phyloP scores from a whole-genome alignment of 805 yeast genomes.

The Komagataella phaffii region DNA sequence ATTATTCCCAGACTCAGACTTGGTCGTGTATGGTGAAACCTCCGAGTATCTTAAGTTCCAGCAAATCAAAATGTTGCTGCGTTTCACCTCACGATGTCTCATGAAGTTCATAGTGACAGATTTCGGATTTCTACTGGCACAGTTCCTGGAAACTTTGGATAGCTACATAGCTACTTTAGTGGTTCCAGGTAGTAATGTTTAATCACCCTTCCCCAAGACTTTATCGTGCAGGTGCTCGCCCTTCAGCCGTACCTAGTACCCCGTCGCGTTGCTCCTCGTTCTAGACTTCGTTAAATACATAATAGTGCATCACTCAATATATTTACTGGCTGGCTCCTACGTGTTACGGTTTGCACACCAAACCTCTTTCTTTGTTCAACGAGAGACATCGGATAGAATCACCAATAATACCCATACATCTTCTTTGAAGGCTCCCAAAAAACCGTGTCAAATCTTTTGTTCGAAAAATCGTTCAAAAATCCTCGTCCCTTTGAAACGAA shows the following conservation, averaged over 20 bases:
- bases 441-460: not conserved
- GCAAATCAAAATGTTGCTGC: not conserved
- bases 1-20: not conserved
- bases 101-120: not conserved
- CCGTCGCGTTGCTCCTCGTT: not conserved
- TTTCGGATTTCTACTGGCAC: not conserved
- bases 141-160: not conserved
- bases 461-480: not conserved
- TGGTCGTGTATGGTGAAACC: not conserved
- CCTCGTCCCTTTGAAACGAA: not conserved
- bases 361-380: not conserved
- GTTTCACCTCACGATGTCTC: not conserved
- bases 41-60: not conserved
- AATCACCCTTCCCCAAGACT: not conserved
- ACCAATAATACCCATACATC: not conserved
- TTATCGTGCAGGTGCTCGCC: not conserved
- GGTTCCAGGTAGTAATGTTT: not conserved
- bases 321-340: not conserved
- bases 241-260: not conserved
- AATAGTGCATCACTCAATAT: not conserved
- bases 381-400: not conserved
- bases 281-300: not conserved
- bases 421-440: not conserved
- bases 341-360: not conserved
- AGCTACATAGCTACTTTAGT: not conserved